Evolutionary conservation across 495 filamentous ascomycete genomes (phyloP).

Genomic region (Neurospora africana): DNA sequence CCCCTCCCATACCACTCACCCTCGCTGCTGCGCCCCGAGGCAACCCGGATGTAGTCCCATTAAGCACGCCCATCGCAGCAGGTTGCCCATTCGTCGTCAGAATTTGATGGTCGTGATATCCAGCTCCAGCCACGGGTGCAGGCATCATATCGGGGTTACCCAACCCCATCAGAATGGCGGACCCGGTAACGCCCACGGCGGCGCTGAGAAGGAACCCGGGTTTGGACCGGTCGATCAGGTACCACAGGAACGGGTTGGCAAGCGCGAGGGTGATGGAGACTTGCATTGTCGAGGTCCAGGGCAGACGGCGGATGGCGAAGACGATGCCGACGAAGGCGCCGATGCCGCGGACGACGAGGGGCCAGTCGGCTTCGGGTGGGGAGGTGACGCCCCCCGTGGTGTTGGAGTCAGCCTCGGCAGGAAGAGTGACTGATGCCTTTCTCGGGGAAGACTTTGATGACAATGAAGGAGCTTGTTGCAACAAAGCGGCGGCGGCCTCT

Average conservation of each 20-base stretch:
- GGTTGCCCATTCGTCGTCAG: not conserved
- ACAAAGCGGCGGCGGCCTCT: not conserved
- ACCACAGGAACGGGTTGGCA: conserved; percentile 92
- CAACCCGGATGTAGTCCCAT: not conserved
- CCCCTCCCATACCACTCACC: conserved; percentile 19
- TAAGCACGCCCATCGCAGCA: not conserved
- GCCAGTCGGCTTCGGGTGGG: conserved; percentile 52
- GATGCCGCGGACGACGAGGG: conserved; percentile 70
- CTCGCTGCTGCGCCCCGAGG: not conserved
- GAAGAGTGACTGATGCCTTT: not conserved
- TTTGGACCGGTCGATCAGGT: conserved; percentile 81
- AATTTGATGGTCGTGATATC: not conserved
- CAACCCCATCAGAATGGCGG: conserved; percentile 57
- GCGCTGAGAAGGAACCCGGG: conserved; percentile 70
- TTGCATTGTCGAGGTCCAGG: conserved; percentile 90
- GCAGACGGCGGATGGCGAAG: conserved; percentile 87
- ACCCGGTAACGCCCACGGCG: conserved; percentile 61
- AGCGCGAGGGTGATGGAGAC: conserved; percentile 84
- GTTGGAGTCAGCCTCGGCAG: not conserved
- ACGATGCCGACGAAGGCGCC: conserved; percentile 94
- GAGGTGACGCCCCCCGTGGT: conserved; percentile 1
- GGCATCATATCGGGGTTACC: conserved; percentile 66
- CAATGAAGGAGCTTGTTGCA: not conserved
- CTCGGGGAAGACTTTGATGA: not conserved
- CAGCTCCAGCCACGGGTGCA: conserved; percentile 29